phyloP scores from a whole-genome alignment of 2,329 filamentous ascomycete species.

The Elsinoe batatas region DNA sequence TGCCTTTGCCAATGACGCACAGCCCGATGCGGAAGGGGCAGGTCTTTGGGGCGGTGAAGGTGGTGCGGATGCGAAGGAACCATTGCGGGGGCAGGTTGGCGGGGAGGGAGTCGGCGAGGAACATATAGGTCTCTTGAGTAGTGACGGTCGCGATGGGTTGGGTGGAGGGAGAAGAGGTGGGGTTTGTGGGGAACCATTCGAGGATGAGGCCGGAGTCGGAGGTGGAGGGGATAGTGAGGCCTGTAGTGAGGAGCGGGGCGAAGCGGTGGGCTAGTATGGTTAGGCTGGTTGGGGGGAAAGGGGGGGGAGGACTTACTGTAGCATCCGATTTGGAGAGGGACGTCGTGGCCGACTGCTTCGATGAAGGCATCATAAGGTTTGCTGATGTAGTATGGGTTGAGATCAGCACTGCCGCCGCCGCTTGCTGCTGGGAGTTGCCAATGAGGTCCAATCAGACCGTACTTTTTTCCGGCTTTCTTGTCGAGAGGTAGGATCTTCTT shows the following conservation, averaged over 20 bases:
- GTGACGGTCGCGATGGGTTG: slow-evolving; percentile 41
- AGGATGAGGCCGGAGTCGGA: slow-evolving; percentile 21
- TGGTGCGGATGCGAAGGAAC: slow-evolving; percentile 38
- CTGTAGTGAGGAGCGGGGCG: not conserved
- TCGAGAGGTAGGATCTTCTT: slow-evolving; percentile 52
- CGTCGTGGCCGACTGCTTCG: slow-evolving; percentile 14
- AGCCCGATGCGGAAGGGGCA: slow-evolving; percentile 56
- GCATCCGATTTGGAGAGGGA: slow-evolving; percentile 17
- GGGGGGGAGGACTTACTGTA: slow-evolving; percentile 11
- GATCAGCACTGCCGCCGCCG: slow-evolving; percentile 26
- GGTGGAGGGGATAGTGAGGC: slow-evolving; percentile 9
- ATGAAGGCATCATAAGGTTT: slow-evolving; percentile 25
- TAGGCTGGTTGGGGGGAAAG: not conserved
- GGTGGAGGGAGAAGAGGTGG: slow-evolving; percentile 33
- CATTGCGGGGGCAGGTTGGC: slow-evolving; percentile 6
- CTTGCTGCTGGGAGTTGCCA: slow-evolving; percentile 52
- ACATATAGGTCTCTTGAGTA: slow-evolving; percentile 31
- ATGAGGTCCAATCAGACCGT: slow-evolving; percentile 69
- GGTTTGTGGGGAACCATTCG: slow-evolving; percentile 42
- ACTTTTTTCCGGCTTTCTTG: slow-evolving; percentile 48
- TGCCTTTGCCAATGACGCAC: slow-evolving; percentile 56
- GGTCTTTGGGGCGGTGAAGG: slow-evolving; percentile 50
- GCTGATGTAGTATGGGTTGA: slow-evolving; percentile 27
- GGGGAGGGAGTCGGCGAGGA: slow-evolving; percentile 42
- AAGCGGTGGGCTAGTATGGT: not conserved